Evolutionary conservation across 23 red algal genomes (phyloP).

Genomic region (Pyropia yezoensis): DNA sequence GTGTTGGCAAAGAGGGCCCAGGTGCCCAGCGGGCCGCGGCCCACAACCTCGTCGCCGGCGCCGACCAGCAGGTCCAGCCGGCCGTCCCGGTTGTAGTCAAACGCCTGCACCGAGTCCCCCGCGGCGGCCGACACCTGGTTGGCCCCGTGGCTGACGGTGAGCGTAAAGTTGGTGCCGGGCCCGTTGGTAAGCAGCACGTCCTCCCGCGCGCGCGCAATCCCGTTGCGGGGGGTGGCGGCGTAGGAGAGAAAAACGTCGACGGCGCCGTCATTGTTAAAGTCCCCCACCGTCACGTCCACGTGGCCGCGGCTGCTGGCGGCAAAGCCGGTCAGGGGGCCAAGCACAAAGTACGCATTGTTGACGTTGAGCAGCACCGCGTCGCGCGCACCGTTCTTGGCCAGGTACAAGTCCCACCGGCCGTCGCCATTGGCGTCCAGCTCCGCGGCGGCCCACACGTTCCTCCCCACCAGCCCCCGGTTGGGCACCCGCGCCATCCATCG

Average conservation of each 20-base stretch:
- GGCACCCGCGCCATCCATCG: too few relatives aligned
- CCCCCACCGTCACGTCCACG: slow-evolving; percentile 34
- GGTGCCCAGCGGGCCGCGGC: too few relatives aligned
- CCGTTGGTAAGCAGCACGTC: slow-evolving; percentile 6
- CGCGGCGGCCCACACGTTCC: slow-evolving; percentile 10
- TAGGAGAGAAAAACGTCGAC: slow-evolving; percentile 24
- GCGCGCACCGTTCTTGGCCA: slow-evolving; percentile 8
- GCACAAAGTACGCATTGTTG: slow-evolving; percentile 10
- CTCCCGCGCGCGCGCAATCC: not conserved
- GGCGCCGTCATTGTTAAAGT: slow-evolving; percentile 63
- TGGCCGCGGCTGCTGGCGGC: not conserved
- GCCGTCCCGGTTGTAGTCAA: slow-evolving; percentile 51
- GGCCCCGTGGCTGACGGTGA: not conserved
- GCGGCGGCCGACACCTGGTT: not conserved
- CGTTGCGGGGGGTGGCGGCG: not conserved
- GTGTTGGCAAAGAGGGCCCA: too few relatives aligned
- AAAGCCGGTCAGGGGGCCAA: slow-evolving; percentile 5
- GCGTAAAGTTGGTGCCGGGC: not conserved
- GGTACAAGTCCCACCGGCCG: slow-evolving; percentile 46
- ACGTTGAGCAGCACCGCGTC: slow-evolving; percentile 19
- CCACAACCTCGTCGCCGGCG: slow-evolving; percentile 1
- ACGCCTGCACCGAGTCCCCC: slow-evolving; percentile 3
- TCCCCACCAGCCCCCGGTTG: not conserved
- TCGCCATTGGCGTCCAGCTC: slow-evolving; percentile 62
- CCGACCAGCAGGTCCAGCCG: slow-evolving; percentile 33